phyloP scores from a whole-genome alignment of 805 yeast species.

The Kazachstania bromeliacearum region DNA sequence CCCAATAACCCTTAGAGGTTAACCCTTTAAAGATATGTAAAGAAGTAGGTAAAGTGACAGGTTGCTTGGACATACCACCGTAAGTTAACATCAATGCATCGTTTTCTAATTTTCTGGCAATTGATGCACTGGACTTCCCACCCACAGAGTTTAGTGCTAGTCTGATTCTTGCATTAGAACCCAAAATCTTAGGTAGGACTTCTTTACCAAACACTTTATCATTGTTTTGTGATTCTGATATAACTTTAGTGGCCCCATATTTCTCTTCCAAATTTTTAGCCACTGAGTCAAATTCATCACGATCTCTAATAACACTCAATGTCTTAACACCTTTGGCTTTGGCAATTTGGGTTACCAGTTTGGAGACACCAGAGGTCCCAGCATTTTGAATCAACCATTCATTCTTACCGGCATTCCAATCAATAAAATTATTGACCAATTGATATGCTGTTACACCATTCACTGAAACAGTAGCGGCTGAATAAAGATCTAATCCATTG shows the following conservation, averaged over 20 bases:
- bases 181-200: slow-evolving; percentile 36
- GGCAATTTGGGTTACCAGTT: slow-evolving; percentile 83
- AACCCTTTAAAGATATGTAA: slow-evolving; percentile 83
- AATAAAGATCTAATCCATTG: slow-evolving; percentile 39
- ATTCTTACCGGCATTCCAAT: slow-evolving; percentile 24
- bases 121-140: slow-evolving; percentile 71
- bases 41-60: slow-evolving; percentile 84
- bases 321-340: slow-evolving; percentile 71
- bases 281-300: slow-evolving; percentile 63
- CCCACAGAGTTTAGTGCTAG: slow-evolving; percentile 91
- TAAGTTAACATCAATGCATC: slow-evolving; percentile 80
- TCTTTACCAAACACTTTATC: slow-evolving; percentile 57
- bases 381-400: slow-evolving; percentile 96
- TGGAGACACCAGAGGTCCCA: slow-evolving; percentile 91
- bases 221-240: slow-evolving; percentile 77
- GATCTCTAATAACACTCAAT: slow-evolving; percentile 77
- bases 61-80: slow-evolving; percentile 97
- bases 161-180: slow-evolving; percentile 44
- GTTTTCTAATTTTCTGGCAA: slow-evolving; percentile 70
- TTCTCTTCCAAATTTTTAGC: slow-evolving; percentile 41
- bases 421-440: slow-evolving; percentile 60
- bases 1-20: slow-evolving; percentile 88
- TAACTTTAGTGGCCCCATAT: slow-evolving; percentile 77
- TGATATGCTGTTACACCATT: slow-evolving; percentile 91
- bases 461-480: slow-evolving; percentile 85